Evolutionary conservation across 1,284 basidiomycete species (phyloP).

Genomic region (Athelia psychrophila): DNA sequence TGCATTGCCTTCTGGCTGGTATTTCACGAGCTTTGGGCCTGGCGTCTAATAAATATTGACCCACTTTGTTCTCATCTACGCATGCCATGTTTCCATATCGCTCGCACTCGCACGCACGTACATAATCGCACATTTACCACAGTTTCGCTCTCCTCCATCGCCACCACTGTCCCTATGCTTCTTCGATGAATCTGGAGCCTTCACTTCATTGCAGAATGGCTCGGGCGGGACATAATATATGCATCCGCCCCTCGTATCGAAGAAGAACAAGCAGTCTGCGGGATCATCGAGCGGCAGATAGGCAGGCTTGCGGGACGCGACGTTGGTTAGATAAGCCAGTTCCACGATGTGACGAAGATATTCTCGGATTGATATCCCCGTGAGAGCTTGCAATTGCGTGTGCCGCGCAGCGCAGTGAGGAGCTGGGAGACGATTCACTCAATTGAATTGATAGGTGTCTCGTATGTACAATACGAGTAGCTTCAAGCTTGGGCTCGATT

Average conservation of each 20-base stretch:
- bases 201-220: slow-evolving; percentile 83
- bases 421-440: slow-evolving; percentile 99
- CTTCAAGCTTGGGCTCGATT: too few relatives aligned
- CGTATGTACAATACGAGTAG: too few relatives aligned
- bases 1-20: slow-evolving; percentile 71
- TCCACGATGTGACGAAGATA: slow-evolving; percentile 94
- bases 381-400: slow-evolving; percentile 79
- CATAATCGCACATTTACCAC: too few relatives aligned
- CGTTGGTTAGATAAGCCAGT: slow-evolving; percentile 95
- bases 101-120: too few relatives aligned
- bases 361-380: slow-evolving; percentile 99
- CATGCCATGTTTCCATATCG: too few relatives aligned
- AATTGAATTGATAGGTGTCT: too few relatives aligned
- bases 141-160: slow-evolving; percentile 42
- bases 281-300: slow-evolving; percentile 96
- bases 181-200: slow-evolving; percentile 66
- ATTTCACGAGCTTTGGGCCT: slow-evolving; percentile 56
- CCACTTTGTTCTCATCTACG: too few relatives aligned
- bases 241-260: slow-evolving; percentile 90
- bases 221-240: slow-evolving; percentile 98
- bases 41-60: not conserved
- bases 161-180: slow-evolving; percentile 50
- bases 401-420: slow-evolving; percentile 81
- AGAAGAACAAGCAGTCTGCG: slow-evolving; percentile 97
- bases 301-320: slow-evolving; percentile 96